phyloP scores from a whole-genome alignment of 768 basidiomycete species.

The Boletus rex-veris region DNA sequence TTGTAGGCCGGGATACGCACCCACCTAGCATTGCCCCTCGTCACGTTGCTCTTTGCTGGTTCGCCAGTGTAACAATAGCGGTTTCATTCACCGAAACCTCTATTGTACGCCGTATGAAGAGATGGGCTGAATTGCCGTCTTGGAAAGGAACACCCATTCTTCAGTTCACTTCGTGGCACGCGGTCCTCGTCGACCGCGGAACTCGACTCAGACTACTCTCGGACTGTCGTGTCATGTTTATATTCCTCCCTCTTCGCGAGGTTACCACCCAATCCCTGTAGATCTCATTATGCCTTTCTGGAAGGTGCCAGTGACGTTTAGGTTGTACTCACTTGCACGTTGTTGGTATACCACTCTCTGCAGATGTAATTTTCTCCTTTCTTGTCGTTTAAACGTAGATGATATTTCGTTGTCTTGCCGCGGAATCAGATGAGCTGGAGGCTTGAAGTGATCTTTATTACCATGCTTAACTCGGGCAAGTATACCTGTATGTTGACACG shows the following conservation, averaged over 20 bases:
- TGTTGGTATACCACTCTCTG: too few species aligned
- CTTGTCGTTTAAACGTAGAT: too few species aligned
- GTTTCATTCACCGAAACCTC: neutral
- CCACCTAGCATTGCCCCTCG: neutral
- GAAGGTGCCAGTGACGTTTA: neutral
- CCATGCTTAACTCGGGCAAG: too few species aligned
- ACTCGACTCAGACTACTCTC: conserved; percentile 38
- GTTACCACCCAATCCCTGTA: conserved; percentile 1
- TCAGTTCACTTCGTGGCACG: conserved; percentile 30
- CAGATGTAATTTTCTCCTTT: too few species aligned
- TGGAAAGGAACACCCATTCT: conserved; percentile 9
- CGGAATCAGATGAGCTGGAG: too few species aligned
- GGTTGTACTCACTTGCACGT: neutral
- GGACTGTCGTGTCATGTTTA: conserved; percentile 17
- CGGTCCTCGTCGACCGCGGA: conserved; percentile 12
- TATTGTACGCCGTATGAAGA: conserved; percentile 17
- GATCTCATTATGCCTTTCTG: neutral
- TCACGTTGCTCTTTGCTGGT: conserved; percentile 8
- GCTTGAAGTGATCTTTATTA: too few species aligned
- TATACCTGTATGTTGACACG: neutral
- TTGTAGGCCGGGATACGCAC: neutral
- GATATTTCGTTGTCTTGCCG: too few species aligned
- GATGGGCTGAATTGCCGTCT: neutral
- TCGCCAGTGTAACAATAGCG: conserved; percentile 3
- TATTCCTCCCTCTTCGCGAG: conserved; percentile 13